A percentile compares a stretch with the other conserved stretches of the same genome.
Conservation (phyloP, 2,329 filamentous ascomycete genomes). For the Scedosporium apiospermum region DNA sequence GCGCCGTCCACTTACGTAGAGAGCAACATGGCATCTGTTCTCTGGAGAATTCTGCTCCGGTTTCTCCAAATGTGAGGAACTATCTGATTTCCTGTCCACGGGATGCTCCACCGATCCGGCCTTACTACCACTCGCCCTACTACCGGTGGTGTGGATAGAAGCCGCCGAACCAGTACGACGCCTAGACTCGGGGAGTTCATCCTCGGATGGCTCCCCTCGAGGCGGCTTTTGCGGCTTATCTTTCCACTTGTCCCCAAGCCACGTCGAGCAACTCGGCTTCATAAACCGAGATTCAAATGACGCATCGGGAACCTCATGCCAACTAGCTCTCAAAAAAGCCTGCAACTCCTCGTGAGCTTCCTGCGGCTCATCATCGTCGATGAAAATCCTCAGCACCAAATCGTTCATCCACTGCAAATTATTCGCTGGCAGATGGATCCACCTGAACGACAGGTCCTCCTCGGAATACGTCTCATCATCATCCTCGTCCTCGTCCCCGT, state of each 20-base stretch:
- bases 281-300: not conserved
- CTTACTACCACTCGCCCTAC: not conserved
- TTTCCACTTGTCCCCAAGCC: not conserved
- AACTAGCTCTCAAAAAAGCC: not conserved
- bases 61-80: not conserved
- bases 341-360: not conserved
- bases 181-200: not conserved
- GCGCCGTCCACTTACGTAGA: not conserved
- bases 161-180: no score
- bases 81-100: no score
- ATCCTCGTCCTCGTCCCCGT: not conserved
- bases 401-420: conserved; percentile 1
- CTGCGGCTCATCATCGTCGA: not conserved
- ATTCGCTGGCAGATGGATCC: conserved; percentile 4
- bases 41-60: not conserved
- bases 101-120: not conserved
- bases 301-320: conserved; percentile 3
- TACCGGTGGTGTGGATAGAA: no score
- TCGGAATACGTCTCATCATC: not conserved
- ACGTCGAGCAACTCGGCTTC: conserved; percentile 1
- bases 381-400: not conserved
- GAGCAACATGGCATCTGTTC: not conserved
- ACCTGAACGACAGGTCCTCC: not conserved
- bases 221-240: not conserved
- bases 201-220: not conserved